Base-by-base conservation (phyloP, 345 rosid genomes). In the Passiflora organensis region DNA sequence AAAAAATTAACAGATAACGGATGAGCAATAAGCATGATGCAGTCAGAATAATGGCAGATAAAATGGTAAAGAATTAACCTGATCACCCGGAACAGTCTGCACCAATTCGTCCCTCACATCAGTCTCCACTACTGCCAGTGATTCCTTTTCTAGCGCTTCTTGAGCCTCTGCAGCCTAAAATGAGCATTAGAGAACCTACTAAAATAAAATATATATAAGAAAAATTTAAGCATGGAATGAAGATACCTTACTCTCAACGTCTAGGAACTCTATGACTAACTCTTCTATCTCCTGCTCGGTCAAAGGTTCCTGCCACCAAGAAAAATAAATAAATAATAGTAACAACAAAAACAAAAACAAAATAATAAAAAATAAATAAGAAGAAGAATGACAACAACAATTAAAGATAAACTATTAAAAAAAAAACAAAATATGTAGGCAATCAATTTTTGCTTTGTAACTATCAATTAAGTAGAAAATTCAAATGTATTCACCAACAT, bases 91-190 rank as follows among this genome's bases (percentile, higher is more conserved):
- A 47, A 80, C 78, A 45, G 78, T 68, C 61, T 80, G 85, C 12
- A 82, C 81, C 72, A 94, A 80, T 76, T 94, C 99, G 78, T 80
- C 85, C 69, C 86, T 79, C 53, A 94, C 99, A 70, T 94, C 99
- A 69, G 51, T 75, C 80, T 89, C 96, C 55, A 89, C 76, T 71
- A 58, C 83, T 53, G 80, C 69, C 60, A 89, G 88, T 47, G 97
- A 87, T 71, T 94, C 99, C 66, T 79, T 72, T 71, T 94, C 99
- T 50, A 94, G 93, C 55, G 97, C 81, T 80, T 89, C 97, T 76
- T 94, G 97, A 69, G 96, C 99, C 78, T 89, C 96, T 64, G 97
- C 93, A 71, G 96, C 95, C 97, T 94, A 77, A 71, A 67, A 73
- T 48, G 64, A 76, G 76, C 49, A 73, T 66, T 55, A 82, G 77